Evolutionary conservation across 257 asterid species (phyloP).

Genomic region (Solanum lignicaule): DNA sequence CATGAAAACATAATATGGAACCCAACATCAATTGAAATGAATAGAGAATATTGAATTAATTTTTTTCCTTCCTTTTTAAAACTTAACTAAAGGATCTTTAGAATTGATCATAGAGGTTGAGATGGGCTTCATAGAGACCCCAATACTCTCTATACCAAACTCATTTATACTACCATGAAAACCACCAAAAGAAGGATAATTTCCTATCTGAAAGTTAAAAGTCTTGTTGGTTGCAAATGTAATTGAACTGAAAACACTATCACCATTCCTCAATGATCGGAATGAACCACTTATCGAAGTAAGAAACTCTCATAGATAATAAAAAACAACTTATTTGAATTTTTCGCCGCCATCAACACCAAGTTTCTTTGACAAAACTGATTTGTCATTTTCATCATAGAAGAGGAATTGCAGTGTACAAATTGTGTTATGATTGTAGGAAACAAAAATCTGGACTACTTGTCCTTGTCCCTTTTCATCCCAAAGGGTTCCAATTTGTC

Average conservation of each 20-base stretch:
- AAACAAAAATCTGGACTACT: background rate
- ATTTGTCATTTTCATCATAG: conserved; percentile 12
- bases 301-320: background rate
- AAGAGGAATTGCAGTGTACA: conserved; percentile 22
- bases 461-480: background rate
- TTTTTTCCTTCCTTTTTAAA: too few relatives aligned
- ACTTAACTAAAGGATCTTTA: too few relatives aligned
- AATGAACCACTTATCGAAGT: background rate
- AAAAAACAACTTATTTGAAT: background rate
- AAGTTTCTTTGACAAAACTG: conserved; percentile 8
- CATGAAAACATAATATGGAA: too few relatives aligned
- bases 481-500: background rate
- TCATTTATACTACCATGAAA: too few relatives aligned
- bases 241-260: conserved; percentile 14
- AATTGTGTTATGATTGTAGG: background rate
- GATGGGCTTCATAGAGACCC: too few relatives aligned
- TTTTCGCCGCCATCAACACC: background rate
- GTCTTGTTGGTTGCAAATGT: conserved; percentile 27
- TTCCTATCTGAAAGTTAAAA: too few relatives aligned
- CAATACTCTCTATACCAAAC: too few relatives aligned
- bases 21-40: too few relatives aligned
- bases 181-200: too few relatives aligned
- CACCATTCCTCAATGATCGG: conserved; percentile 2
- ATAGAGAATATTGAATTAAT: too few relatives aligned
- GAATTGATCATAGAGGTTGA: too few relatives aligned